These are phyloP conservation scores for Parasarocladium wereldwijsianum DNA, from an alignment of 2,329 filamentous ascomycete genomes.

Conservation along the genomic window DNA sequence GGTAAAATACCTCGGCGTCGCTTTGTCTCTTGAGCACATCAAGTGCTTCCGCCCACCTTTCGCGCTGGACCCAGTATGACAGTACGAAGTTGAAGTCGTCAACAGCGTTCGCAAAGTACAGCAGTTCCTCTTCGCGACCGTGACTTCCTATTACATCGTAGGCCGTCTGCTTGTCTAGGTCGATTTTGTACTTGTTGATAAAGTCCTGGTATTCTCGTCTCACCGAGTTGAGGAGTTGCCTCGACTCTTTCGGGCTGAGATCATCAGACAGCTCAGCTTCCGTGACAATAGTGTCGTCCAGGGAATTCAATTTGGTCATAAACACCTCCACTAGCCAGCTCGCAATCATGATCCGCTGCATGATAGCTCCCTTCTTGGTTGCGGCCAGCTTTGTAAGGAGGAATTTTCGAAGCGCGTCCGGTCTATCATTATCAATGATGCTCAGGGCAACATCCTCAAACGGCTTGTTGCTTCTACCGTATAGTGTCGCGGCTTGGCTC, in stretches of 20 bases:
- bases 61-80: slow-evolving; percentile 92
- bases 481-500: slow-evolving; percentile 73
- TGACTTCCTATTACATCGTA: slow-evolving; percentile 96
- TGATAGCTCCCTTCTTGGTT: slow-evolving; percentile 68
- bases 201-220: slow-evolving; percentile 80
- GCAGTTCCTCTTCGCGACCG: slow-evolving; percentile 79
- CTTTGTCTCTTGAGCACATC: slow-evolving; percentile 86
- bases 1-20: slow-evolving; percentile 85
- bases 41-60: slow-evolving; percentile 79
- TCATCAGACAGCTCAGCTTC: slow-evolving; percentile 67
- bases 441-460: slow-evolving; percentile 91
- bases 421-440: slow-evolving; percentile 80
- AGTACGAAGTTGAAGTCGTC: slow-evolving; percentile 92
- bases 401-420: slow-evolving; percentile 83
- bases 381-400: slow-evolving; percentile 68
- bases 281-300: slow-evolving; percentile 88
- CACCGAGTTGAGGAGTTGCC: slow-evolving; percentile 55
- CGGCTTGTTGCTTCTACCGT: slow-evolving; percentile 89
- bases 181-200: slow-evolving; percentile 66
- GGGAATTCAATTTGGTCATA: slow-evolving; percentile 89
- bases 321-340: slow-evolving; percentile 93
- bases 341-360: slow-evolving; percentile 92
- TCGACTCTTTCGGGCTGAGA: slow-evolving; percentile 54
- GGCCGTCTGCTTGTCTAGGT: slow-evolving; percentile 79
- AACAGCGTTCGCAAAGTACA: slow-evolving; percentile 78